Evolutionary conservation across 345 rosid species (phyloP).

Genomic region (Durio zibethinus): DNA sequence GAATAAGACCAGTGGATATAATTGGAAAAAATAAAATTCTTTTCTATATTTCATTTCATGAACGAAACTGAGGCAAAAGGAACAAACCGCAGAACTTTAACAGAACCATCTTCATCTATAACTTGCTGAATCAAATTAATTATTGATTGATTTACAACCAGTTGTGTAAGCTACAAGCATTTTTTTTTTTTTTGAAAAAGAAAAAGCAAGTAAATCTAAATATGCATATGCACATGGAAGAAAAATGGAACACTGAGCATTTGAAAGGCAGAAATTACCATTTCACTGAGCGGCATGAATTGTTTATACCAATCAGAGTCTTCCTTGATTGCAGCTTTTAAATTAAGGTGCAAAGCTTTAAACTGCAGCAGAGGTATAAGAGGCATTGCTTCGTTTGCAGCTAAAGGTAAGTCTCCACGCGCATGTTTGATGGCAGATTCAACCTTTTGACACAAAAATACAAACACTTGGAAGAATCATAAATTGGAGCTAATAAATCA

Average conservation of each 20-base stretch:
- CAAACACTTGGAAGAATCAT: neutral
- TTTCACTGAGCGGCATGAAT: conserved; percentile 70
- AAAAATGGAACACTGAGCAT: neutral
- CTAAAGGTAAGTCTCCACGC: conserved; percentile 2
- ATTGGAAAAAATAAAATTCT: neutral
- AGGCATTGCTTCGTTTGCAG: conserved; percentile 59
- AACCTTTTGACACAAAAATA: conserved; percentile 1
- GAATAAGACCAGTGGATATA: conserved; percentile 8
- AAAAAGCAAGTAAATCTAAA: conserved; percentile 5
- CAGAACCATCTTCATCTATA: conserved; percentile 73
- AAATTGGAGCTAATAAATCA: neutral
- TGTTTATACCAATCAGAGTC: conserved; percentile 62
- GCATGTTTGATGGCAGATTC: conserved; percentile 12
- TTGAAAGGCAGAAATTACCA: conserved; percentile 40
- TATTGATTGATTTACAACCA: conserved; percentile 51
- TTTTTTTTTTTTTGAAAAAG: neutral
- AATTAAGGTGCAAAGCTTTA: conserved; percentile 56
- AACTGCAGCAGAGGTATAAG: conserved; percentile 55
- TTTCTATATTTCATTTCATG: neutral
- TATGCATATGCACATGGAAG: neutral
- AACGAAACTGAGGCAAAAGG: conserved; percentile 10
- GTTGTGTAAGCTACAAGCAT: conserved; percentile 53
- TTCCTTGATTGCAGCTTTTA: conserved; percentile 65
- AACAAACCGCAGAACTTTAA: conserved; percentile 82
- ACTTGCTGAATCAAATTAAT: conserved; percentile 56